Evolutionary conservation across 768 basidiomycete species (phyloP).

Genomic region (Sporobolomyces phaffii): DNA sequence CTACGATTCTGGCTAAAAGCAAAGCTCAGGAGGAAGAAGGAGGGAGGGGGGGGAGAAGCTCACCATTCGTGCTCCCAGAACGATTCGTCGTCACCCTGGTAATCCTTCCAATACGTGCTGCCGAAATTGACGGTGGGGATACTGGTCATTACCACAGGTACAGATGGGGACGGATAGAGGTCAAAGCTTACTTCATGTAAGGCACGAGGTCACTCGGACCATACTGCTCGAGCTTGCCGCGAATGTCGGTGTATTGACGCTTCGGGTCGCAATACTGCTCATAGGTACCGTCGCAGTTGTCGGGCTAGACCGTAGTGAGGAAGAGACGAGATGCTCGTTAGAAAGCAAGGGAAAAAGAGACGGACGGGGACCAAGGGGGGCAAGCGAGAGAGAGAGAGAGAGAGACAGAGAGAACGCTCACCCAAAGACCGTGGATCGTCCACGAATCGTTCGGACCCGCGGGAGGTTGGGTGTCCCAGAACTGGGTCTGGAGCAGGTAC

Average conservation of each 20-base stretch:
- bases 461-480: constrained; percentile 18
- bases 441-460: constrained; percentile 16
- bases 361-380: background rate
- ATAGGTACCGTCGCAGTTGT: constrained; percentile 41
- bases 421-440: constrained; percentile 25
- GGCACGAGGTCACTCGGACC: constrained; percentile 34
- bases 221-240: constrained; percentile 36
- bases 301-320: too few species aligned
- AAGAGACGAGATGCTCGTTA: too few species aligned
- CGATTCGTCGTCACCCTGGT: constrained; percentile 42
- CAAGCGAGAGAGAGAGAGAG: too few species aligned
- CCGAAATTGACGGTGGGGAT: too few species aligned
- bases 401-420: background rate
- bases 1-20: background rate
- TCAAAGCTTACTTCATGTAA: constrained; percentile 39
- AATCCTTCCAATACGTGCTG: constrained; percentile 41
- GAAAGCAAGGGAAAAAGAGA: too few species aligned
- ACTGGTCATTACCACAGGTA: too few species aligned
- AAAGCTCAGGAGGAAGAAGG: background rate
- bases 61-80: constrained; percentile 45
- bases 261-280: constrained; percentile 42
- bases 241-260: constrained; percentile 42
- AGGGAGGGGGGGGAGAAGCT: background rate
- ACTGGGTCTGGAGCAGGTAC: constrained; percentile 7
- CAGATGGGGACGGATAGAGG: background rate